Evolutionary conservation across 495 filamentous ascomycete species (phyloP).

Genomic region (Cercophora samala): DNA sequence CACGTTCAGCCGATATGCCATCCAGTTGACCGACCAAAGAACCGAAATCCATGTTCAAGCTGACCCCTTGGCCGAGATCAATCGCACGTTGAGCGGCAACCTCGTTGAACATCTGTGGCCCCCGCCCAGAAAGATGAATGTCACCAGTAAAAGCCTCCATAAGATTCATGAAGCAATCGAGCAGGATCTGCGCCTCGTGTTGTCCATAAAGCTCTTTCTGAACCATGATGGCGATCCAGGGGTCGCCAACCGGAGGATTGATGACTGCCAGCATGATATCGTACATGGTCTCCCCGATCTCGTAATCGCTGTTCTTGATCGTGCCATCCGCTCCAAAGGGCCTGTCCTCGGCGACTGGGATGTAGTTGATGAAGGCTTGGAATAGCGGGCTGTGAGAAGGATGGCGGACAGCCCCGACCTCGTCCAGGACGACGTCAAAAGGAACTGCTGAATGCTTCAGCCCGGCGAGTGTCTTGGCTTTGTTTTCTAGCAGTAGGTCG

Average conservation of each 20-base stretch:
- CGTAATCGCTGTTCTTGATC: slow-evolving; percentile 23
- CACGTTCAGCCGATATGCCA: neutral
- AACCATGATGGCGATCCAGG: slow-evolving; percentile 16
- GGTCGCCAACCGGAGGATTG: slow-evolving; percentile 16
- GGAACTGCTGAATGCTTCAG: slow-evolving; percentile 24
- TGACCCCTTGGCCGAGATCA: slow-evolving; percentile 24
- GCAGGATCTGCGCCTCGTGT: slow-evolving; percentile 17
- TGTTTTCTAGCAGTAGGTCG: neutral
- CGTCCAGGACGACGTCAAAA: slow-evolving; percentile 32
- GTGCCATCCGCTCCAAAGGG: slow-evolving; percentile 26
- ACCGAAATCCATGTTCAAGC: slow-evolving; percentile 8
- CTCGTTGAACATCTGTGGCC: slow-evolving; percentile 12
- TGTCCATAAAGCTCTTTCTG: slow-evolving; percentile 22
- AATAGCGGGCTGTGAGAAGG: slow-evolving; percentile 22
- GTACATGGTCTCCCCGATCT: slow-evolving; percentile 26
- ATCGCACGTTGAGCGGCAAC: slow-evolving; percentile 17
- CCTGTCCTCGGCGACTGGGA: slow-evolving; percentile 33
- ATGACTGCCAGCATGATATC: slow-evolving; percentile 32
- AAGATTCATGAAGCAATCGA: slow-evolving; percentile 34
- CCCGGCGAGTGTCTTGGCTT: slow-evolving; percentile 1
- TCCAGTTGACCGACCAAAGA: slow-evolving; percentile 12
- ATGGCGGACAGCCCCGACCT: slow-evolving; percentile 26
- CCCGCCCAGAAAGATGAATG: neutral
- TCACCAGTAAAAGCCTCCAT: slow-evolving; percentile 20
- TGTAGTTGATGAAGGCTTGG: slow-evolving; percentile 25